Evolutionary conservation across 2,329 filamentous ascomycete species (phyloP), one percentile per base, ranked within the genome.

Genomic region (Cercospora zeina): DNA sequence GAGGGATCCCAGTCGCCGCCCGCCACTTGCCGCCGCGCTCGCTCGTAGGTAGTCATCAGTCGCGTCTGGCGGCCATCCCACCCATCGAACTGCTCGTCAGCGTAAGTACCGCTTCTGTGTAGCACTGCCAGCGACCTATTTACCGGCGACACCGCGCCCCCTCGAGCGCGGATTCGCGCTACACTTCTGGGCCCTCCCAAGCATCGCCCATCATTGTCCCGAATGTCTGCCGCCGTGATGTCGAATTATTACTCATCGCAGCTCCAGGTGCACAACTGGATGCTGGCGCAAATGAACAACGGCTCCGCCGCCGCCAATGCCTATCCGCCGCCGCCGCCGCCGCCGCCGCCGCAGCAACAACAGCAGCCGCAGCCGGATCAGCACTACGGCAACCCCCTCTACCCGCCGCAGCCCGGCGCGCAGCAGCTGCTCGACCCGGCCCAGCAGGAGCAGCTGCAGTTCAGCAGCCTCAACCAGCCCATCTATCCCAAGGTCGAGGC

Each of bases 261-360:
- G 65, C 68, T 70, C 67, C 71, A 72, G 71, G 68, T 71, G 59
- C 68, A 70, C 61, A 69, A 71, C 66, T 73, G 72, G 71, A 73
- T 72, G 71, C 71, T 72, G 59, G 70, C 68, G 62, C 68, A 70
- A 61, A 76, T 76, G 74, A 72, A 73, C 49, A 71, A 72, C 62
- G 74, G 75, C 62, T 71, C 73, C 45, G 68, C 71, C 57, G 27
- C 39, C 36, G 39, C 39, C 42, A 47, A 58, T 36, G 56, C 45
- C 56, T 62, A 65, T 58, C 60, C 59, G 14, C 74, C 74, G 27
- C 73, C 74, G 50, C 72, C 72, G 45, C 73, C 71, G 14, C 68
- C 69, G 63, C 69, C 74, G 61, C 71, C 73, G 63, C 72, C 72
- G 63, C 37, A 57, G 36, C 54, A 57, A 24, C 54, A 57, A 27